These are phyloP conservation scores for Rosellinia necatrix DNA, from an alignment of 2,329 filamentous ascomycete genomes.

Conservation along the genomic window DNA sequence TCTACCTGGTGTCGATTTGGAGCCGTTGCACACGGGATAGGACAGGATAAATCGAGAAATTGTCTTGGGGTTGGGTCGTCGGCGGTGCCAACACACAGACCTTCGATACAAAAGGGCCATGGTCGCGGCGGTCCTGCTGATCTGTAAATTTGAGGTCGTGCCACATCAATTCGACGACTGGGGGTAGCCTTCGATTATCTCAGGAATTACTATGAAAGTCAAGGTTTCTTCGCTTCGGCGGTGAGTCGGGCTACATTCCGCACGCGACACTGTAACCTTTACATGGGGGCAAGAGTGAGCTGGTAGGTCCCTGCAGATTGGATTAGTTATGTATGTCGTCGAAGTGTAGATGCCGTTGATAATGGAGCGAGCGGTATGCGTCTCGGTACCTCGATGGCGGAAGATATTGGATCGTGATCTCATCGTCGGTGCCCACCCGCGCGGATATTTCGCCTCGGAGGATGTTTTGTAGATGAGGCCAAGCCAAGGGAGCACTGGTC, in stretches of 20 bases:
- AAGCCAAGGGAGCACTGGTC: too few relatives aligned
- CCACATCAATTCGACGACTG: constrained; percentile 2
- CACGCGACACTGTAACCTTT: too few relatives aligned
- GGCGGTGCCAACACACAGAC: neutral
- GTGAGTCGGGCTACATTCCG: constrained; percentile 18
- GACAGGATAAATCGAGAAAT: too few relatives aligned
- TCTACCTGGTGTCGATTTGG: too few relatives aligned
- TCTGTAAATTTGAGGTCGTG: neutral
- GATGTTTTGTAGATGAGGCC: too few relatives aligned
- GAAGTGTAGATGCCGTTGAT: constrained; percentile 1
- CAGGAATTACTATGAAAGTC: neutral
- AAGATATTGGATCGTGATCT: too few relatives aligned
- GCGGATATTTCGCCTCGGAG: too few relatives aligned
- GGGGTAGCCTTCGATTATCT: neutral
- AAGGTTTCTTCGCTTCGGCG: constrained; percentile 12
- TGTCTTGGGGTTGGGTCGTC: too few relatives aligned
- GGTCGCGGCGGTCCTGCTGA: neutral
- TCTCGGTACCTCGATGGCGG: too few relatives aligned
- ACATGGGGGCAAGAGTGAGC: too few relatives aligned
- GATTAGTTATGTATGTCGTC: constrained; percentile 5
- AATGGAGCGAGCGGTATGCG: neutral
- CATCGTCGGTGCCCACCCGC: too few relatives aligned
- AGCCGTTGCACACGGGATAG: too few relatives aligned
- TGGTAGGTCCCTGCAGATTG: constrained; percentile 23
- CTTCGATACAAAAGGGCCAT: constrained; percentile 7